Conservation (phyloP, 2,329 filamentous ascomycete species). For the Mycogone perniciosa region DNA sequence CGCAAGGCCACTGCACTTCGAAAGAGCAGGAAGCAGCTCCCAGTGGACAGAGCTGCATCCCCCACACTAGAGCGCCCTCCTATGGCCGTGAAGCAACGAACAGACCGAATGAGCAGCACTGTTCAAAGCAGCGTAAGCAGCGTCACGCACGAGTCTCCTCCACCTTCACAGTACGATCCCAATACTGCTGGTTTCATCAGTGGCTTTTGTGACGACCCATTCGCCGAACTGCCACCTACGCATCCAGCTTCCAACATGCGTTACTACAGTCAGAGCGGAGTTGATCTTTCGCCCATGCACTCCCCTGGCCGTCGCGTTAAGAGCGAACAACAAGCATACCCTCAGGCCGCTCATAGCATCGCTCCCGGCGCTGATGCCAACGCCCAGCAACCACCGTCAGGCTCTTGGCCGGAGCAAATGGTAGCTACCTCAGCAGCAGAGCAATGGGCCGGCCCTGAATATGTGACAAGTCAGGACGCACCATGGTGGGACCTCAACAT, state of each 20-base stretch:
- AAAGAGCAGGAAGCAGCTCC: constrained; percentile 22
- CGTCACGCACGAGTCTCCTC: constrained; percentile 18
- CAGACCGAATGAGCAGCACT: constrained; percentile 18
- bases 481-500: constrained; percentile 18
- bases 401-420: constrained; percentile 17
- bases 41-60: constrained; percentile 22
- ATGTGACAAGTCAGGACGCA: constrained; percentile 23
- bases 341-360: constrained; percentile 4
- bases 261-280: constrained; percentile 27
- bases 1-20: constrained; percentile 33
- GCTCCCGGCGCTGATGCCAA: neutral
- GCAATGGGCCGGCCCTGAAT: constrained; percentile 20
- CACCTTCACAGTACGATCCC: constrained; percentile 23
- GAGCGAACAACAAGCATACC: constrained; percentile 24
- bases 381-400: constrained; percentile 14
- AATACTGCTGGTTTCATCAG: constrained; percentile 27
- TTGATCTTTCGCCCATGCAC: constrained; percentile 31
- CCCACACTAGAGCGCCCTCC: constrained; percentile 29
- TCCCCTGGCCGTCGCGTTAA: constrained; percentile 30
- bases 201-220: constrained; percentile 34
- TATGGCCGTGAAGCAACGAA: constrained; percentile 28
- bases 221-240: constrained; percentile 25
- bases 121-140: constrained; percentile 10
- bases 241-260: constrained; percentile 20
- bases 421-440: constrained; percentile 18